These are phyloP conservation scores for Fagopyrum esculentum DNA, from an alignment of 148 eudicot genomes.

Conservation along the genomic window DNA sequence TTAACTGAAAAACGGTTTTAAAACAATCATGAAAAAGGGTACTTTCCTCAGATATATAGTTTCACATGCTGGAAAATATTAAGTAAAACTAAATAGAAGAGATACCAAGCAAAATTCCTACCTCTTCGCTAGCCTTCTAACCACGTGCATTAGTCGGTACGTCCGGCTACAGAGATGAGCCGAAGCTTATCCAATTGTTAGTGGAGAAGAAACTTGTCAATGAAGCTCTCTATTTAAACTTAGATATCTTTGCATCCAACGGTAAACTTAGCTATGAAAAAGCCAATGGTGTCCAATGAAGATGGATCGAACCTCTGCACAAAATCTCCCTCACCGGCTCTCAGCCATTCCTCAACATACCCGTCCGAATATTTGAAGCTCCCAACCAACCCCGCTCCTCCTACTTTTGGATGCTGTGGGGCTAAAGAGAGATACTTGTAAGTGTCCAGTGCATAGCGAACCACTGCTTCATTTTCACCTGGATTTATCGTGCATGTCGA, in stretches of 20 bases:
- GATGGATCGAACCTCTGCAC: slow-evolving; percentile 96
- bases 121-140: neutral
- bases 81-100: neutral
- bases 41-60: neutral
- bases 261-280: slow-evolving; percentile 83
- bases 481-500: slow-evolving; percentile 98
- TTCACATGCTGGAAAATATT: neutral
- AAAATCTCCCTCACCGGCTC: slow-evolving; percentile 77
- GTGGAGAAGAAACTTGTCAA: neutral
- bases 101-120: neutral
- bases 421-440: slow-evolving; percentile 78
- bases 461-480: slow-evolving; percentile 86
- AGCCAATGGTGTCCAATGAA: slow-evolving; percentile 73
- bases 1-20: no score
- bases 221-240: neutral
- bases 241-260: slow-evolving; percentile 56
- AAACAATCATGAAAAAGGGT: no score
- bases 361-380: slow-evolving; percentile 56
- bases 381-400: slow-evolving; percentile 87
- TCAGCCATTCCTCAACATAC: slow-evolving; percentile 75
- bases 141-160: neutral
- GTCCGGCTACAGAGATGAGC: neutral
- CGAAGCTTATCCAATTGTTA: neutral
- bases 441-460: slow-evolving; percentile 77
- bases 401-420: slow-evolving; percentile 59